Evolutionary conservation across 106 monocot genomes (phyloP).

Genomic region (Dioscorea zingiberensis): DNA sequence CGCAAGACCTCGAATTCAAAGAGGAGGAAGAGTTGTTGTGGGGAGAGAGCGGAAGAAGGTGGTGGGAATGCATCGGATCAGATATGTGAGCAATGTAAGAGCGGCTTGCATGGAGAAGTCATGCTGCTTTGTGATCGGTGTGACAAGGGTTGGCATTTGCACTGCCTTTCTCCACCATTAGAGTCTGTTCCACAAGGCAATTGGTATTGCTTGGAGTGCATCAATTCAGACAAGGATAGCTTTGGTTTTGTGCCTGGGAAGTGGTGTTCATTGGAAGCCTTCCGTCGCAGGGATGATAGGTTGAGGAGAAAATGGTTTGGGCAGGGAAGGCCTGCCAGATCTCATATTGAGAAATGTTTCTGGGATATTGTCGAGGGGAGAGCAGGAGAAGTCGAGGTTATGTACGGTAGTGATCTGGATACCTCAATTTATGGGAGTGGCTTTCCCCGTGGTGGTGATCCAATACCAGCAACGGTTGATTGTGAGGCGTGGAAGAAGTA

Average conservation of each 20-base stretch:
- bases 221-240: slow-evolving; percentile 66
- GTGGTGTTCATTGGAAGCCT: slow-evolving; percentile 39
- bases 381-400: slow-evolving; percentile 70
- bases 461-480: slow-evolving; percentile 24
- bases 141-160: slow-evolving; percentile 77
- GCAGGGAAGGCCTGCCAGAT: slow-evolving; percentile 13
- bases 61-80: slow-evolving; percentile 38
- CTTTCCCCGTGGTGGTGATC: slow-evolving; percentile 39
- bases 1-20: slow-evolving; percentile 3
- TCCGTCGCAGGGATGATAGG: slow-evolving; percentile 37
- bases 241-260: slow-evolving; percentile 75
- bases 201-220: slow-evolving; percentile 75
- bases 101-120: slow-evolving; percentile 75
- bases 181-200: slow-evolving; percentile 55
- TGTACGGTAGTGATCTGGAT: slow-evolving; percentile 81
- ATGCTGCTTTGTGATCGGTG: slow-evolving; percentile 84
- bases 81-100: slow-evolving; percentile 82
- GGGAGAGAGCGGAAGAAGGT: slow-evolving; percentile 12
- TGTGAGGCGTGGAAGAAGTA: slow-evolving; percentile 46
- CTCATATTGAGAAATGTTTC: slow-evolving; percentile 67
- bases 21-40: slow-evolving; percentile 16
- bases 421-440: slow-evolving; percentile 62
- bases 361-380: slow-evolving; percentile 86
- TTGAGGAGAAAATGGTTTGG: slow-evolving; percentile 66
- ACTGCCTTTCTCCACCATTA: slow-evolving; percentile 64